Percentiles rank a stretch among this genome's conserved stretches.
These are phyloP conservation scores for Jacaranda mimosifolia DNA, from an alignment of 257 asterid species.

Conservation along the genomic window DNA sequence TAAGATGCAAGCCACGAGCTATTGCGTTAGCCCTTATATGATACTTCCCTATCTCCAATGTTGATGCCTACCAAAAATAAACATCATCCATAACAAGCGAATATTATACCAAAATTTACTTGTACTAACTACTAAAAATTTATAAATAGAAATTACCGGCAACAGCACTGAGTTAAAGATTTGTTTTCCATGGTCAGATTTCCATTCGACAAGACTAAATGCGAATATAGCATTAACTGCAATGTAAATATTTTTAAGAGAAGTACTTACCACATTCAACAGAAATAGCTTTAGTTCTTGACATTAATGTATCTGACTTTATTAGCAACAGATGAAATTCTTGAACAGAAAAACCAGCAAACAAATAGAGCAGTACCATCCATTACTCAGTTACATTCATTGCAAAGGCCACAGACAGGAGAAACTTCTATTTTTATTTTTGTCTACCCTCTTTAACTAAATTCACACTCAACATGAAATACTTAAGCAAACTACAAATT, in stretches of 20 bases:
- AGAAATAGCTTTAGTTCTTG: neutral
- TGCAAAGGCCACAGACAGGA: neutral
- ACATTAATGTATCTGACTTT: slow-evolving; percentile 2
- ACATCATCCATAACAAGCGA: neutral
- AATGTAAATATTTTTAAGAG: neutral
- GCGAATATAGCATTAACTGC: neutral
- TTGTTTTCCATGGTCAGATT: too few species aligned
- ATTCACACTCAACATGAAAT: slow-evolving; percentile 28
- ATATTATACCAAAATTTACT: neutral
- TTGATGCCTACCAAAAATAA: slow-evolving; percentile 49
- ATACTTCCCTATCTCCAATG: slow-evolving; percentile 71
- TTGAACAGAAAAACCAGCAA: slow-evolving; percentile 2
- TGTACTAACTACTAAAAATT: neutral
- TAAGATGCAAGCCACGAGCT: slow-evolving; percentile 68
- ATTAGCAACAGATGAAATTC: neutral
- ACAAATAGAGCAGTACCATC: slow-evolving; percentile 14
- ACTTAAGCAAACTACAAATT: slow-evolving; percentile 27
- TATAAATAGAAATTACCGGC: slow-evolving; percentile 49
- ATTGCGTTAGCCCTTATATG: slow-evolving; percentile 73
- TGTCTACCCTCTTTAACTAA: neutral
- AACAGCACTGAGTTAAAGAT: slow-evolving; percentile 59
- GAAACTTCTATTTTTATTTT: too few species aligned
- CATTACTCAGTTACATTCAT: slow-evolving; percentile 24
- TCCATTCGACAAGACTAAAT: too few species aligned
- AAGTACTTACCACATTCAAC: slow-evolving; percentile 25